Evolutionary conservation across 208 protist species (phyloP), one percentile per base, ranked within the genome.

Genomic region (Phytomonas francai): DNA sequence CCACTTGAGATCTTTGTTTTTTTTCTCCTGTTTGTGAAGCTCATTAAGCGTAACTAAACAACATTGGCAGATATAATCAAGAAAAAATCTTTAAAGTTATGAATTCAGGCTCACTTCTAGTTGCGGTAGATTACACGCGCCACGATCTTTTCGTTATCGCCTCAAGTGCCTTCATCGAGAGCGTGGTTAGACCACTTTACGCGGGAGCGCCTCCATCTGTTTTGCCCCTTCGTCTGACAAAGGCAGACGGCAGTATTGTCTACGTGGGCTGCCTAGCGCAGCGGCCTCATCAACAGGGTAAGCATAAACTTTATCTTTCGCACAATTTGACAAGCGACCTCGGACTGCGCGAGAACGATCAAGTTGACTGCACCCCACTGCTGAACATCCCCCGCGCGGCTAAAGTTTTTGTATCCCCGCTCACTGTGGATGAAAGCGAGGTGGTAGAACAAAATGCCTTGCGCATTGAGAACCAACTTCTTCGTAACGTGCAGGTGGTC

Each of bases 381-480:
- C 64, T 78, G 19, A 72, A 65, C 33, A 64, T 72, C 27, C 72
- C 71, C 9, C 75, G 74, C 27, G 91, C 89, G 28, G 82, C 80
- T 19, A 83, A 80, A 58, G 90, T 97, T 28, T 63, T 94, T 19
- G 93, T 96, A 32, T 64, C 72, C 39, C 91, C 91, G 27, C 63
- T 89, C 11, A 91, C 88, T 27, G 87, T 97, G 42, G 88, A 96
- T 68, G 93, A 97, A 59, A 94, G 88, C 62, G 93, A 97, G 71
- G 88, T 97, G 42, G 87, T 97, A 63, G 93, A 97, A 71, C 80
- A 91, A 59, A 97, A 97, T 69, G 87, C 88, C 22, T 28, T 83
- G 33, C 83, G 71, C 28, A 92, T 97, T 73, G 91, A 97, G 77
- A 71, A 72, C 31, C 63, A 86, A 59, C 73, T 97, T 62, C 80